A percentile compares a stretch with the other conserved stretches of the same genome.
phyloP scores from a whole-genome alignment of 2,329 filamentous ascomycete species.

The Dactylonectria macrodidyma region DNA sequence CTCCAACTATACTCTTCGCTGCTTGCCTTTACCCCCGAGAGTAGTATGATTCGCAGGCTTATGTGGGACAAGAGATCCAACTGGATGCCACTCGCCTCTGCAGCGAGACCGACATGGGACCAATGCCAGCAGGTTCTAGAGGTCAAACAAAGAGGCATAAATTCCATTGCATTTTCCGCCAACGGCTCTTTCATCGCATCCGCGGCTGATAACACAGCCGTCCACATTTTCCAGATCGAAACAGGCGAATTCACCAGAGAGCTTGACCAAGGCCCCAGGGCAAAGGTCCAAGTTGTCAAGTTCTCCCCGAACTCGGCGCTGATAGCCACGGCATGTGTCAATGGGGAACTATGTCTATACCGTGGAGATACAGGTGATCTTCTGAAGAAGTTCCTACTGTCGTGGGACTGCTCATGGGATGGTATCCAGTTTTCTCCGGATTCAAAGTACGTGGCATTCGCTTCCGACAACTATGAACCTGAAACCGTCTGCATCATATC shows the following conservation, averaged over 20 bases:
- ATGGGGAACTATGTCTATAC: background rate
- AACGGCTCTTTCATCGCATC: conserved; percentile 9
- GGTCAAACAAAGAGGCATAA: background rate
- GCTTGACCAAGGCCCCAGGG: background rate
- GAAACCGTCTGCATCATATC: background rate
- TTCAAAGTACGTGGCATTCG: conserved; percentile 1
- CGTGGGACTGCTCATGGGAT: background rate
- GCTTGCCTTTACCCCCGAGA: conserved; percentile 7
- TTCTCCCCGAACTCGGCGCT: conserved; percentile 10
- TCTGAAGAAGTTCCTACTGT: background rate
- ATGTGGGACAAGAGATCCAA: background rate
- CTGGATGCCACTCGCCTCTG: background rate
- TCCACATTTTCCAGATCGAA: conserved; percentile 16
- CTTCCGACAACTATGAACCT: background rate
- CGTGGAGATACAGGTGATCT: background rate
- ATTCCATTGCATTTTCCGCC: conserved; percentile 4
- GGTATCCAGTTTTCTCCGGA: conserved; percentile 10
- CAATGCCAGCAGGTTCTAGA: conserved; percentile 13
- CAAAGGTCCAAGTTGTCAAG: background rate
- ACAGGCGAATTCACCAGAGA: conserved; percentile 9
- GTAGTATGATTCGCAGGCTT: background rate
- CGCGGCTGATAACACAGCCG: background rate
- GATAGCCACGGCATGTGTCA: background rate
- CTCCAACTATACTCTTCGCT: conserved; percentile 16
- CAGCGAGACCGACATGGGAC: background rate